A percentile compares a stretch with the other conserved stretches of the same genome.
Evolutionary conservation across 2,329 filamentous ascomycete genomes (phyloP).

Genomic region (Sporothrix euskadiensis): DNA sequence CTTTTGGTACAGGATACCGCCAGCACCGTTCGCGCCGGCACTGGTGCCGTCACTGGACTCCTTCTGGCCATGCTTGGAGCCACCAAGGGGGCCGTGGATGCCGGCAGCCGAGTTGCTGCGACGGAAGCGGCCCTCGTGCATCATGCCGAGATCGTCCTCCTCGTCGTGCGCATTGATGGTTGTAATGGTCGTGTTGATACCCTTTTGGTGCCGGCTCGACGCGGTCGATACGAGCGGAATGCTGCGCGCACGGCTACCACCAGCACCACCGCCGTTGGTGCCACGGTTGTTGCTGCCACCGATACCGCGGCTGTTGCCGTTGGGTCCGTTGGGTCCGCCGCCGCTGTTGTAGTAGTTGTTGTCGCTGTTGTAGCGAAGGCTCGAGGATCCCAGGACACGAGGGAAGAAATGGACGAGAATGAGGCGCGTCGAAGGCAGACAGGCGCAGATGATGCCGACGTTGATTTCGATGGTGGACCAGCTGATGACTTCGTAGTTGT

Average conservation of each 20-base stretch:
- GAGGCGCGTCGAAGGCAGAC: conserved; percentile 39
- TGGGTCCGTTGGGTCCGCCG: neutral
- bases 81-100: neutral
- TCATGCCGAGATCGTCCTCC: conserved; percentile 10
- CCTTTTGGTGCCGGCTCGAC: conserved; percentile 22
- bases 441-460: conserved; percentile 41
- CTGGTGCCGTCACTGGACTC: neutral
- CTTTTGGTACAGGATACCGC: conserved; percentile 31
- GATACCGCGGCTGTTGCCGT: neutral
- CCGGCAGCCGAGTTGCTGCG: neutral
- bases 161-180: conserved; percentile 12
- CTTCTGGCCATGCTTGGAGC: neutral
- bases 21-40: neutral
- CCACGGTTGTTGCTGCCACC: neutral
- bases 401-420: conserved; percentile 39
- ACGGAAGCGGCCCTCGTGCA: conserved; percentile 8
- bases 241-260: conserved; percentile 18
- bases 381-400: conserved; percentile 27
- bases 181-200: conserved; percentile 26
- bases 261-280: neutral
- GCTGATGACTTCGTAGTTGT: conserved; percentile 38
- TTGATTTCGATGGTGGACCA: conserved; percentile 43
- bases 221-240: conserved; percentile 26
- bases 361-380: conserved; percentile 22
- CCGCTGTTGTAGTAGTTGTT: conserved; percentile 23